Evolutionary conservation across 106 monocot genomes (phyloP).

Genomic region (Allium fistulosum): DNA sequence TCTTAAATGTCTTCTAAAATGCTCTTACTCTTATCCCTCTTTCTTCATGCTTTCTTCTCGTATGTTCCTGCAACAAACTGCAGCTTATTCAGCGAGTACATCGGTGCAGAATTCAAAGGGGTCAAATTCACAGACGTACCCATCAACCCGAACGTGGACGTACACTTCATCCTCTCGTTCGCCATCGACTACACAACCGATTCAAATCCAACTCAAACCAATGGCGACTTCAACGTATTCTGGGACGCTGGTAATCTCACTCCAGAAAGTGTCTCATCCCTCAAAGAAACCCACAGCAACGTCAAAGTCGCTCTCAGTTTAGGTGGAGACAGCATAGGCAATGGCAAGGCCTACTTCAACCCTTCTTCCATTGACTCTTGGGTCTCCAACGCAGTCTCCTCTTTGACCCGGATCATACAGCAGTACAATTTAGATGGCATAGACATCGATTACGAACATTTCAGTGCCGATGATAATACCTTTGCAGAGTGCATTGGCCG

Average conservation of each 20-base stretch:
- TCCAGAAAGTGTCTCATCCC: constrained; percentile 2
- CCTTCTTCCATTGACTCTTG: constrained; percentile 25
- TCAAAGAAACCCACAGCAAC: constrained; percentile 7
- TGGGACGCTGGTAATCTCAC: constrained; percentile 14
- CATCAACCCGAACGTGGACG: constrained; percentile 14
- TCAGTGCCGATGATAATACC: constrained; percentile 7
- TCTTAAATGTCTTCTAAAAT: too few species aligned
- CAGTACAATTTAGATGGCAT: constrained; percentile 36
- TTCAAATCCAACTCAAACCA: constrained; percentile 1
- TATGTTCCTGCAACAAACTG: background rate
- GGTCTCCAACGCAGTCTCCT: constrained; percentile 38
- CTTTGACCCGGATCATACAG: constrained; percentile 26
- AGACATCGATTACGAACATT: constrained; percentile 49
- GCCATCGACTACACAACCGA: constrained; percentile 15
- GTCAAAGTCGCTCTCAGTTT: constrained; percentile 16
- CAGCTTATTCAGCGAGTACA: constrained; percentile 6
- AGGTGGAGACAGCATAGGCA: constrained; percentile 1
- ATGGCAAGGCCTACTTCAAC: constrained; percentile 15
- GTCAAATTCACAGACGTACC: constrained; percentile 23
- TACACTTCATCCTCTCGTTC: constrained; percentile 25
- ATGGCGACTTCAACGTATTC: constrained; percentile 15
- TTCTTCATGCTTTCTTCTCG: too few species aligned
- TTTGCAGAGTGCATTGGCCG: constrained; percentile 15
- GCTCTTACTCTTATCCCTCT: too few species aligned
- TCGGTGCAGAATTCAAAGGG: constrained; percentile 3